Conservation (phyloP, 371 early-diverging fungal species). For the Syncephalastrum monosporum region DNA sequence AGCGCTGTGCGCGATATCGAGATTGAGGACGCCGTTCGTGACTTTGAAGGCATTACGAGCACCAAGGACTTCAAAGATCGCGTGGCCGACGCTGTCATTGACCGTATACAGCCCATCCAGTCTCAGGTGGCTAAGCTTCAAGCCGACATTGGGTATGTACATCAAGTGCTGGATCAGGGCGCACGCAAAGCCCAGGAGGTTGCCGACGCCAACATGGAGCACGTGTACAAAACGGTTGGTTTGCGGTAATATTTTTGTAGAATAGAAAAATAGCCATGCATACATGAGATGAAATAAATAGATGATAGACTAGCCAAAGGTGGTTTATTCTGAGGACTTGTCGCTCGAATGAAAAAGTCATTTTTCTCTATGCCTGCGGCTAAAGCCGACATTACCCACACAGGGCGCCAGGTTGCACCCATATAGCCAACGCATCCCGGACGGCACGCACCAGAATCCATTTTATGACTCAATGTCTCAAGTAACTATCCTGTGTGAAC, state of each 20-base stretch:
- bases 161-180: constrained; percentile 60
- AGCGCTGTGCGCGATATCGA: constrained; percentile 51
- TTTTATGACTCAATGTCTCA: too few relatives aligned
- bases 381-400: too few relatives aligned
- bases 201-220: constrained; percentile 53
- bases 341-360: too few relatives aligned
- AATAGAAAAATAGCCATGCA: neutral
- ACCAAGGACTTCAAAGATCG: constrained; percentile 70
- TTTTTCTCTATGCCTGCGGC: too few relatives aligned
- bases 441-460: too few relatives aligned
- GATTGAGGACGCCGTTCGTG: constrained; percentile 44
- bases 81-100: constrained; percentile 68
- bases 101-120: constrained; percentile 66
- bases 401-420: too few relatives aligned
- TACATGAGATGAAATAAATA: constrained; percentile 4
- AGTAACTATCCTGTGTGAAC: too few relatives aligned
- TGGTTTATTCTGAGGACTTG: too few relatives aligned
- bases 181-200: constrained; percentile 56
- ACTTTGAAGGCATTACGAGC: constrained; percentile 44
- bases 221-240: constrained; percentile 62
- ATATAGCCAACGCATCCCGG: too few relatives aligned
- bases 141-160: constrained; percentile 62
- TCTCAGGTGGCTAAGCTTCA: constrained; percentile 54
- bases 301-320: neutral
- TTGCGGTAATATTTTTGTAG: constrained; percentile 28